Percentiles rank a stretch among this genome's conserved stretches.
Conservation (phyloP, 768 basidiomycete species). For the Kockovaella imperatae region DNA sequence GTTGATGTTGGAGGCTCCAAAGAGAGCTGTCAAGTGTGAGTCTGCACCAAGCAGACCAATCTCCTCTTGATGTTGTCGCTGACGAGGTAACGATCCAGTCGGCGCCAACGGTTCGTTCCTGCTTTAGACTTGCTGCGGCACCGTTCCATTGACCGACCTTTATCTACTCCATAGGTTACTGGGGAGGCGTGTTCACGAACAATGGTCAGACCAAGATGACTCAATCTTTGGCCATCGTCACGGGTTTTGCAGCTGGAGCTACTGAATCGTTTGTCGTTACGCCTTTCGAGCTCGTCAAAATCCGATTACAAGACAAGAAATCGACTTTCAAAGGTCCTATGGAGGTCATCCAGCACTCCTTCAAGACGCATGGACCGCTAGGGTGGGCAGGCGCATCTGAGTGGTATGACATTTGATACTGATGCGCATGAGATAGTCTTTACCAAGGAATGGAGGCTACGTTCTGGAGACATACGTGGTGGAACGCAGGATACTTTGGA, state of each 20-base stretch:
- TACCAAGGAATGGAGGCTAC: slow-evolving; percentile 96
- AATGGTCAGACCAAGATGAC: slow-evolving; percentile 76
- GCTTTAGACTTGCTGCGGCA: background rate
- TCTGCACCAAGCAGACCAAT: slow-evolving; percentile 17
- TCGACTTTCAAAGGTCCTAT: slow-evolving; percentile 85
- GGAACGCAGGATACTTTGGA: slow-evolving; percentile 81
- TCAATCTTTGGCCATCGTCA: slow-evolving; percentile 74
- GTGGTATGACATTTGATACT: slow-evolving; percentile 5
- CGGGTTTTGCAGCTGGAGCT: slow-evolving; percentile 89
- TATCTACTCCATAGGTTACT: slow-evolving; percentile 66
- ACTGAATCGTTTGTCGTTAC: slow-evolving; percentile 86
- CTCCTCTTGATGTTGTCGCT: background rate
- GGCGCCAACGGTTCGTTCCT: slow-evolving; percentile 27
- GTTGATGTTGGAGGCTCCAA: slow-evolving; percentile 89
- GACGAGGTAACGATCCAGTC: slow-evolving; percentile 15
- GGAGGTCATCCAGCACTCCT: slow-evolving; percentile 74
- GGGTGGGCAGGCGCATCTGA: slow-evolving; percentile 48
- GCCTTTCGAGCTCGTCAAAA: slow-evolving; percentile 68
- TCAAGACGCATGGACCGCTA: slow-evolving; percentile 68
- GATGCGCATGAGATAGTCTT: slow-evolving; percentile 42
- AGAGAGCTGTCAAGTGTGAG: slow-evolving; percentile 80
- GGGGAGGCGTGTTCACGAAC: slow-evolving; percentile 58
- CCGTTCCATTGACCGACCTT: background rate
- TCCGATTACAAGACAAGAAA: slow-evolving; percentile 82
- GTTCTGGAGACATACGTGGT: slow-evolving; percentile 64